Conservation (phyloP, 495 filamentous ascomycete genomes). For the Trichocladium uniseriatum region DNA sequence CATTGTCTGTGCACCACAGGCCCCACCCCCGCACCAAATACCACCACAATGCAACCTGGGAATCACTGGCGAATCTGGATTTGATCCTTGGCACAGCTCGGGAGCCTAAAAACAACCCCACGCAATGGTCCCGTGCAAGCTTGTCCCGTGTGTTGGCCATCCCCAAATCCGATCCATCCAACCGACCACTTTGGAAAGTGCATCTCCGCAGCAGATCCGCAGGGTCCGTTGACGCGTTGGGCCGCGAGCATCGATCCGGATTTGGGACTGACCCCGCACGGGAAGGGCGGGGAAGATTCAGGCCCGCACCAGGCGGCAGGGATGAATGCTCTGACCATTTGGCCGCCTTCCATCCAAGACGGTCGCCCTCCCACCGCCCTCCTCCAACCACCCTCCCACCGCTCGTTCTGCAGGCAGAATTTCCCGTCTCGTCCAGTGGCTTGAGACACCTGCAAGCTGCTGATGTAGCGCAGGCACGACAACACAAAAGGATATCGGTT, state of each 20-base stretch:
- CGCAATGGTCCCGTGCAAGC: not conserved
- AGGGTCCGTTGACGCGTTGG: too few relatives aligned
- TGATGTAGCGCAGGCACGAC: slow-evolving; percentile 1
- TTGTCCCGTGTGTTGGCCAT: too few relatives aligned
- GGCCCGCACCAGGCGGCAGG: not conserved
- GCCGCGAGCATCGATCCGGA: not conserved
- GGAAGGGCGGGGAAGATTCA: slow-evolving; percentile 4
- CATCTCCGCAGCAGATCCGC: not conserved
- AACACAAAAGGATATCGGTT: not conserved
- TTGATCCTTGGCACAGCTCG: not conserved
- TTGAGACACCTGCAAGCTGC: slow-evolving; percentile 3
- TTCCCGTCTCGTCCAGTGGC: too few relatives aligned
- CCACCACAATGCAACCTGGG: not conserved
- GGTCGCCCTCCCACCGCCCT: too few relatives aligned
- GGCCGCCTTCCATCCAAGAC: too few relatives aligned
- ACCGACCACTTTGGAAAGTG: not conserved
- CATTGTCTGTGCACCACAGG: too few relatives aligned
- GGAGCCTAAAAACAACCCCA: not conserved
- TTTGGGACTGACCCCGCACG: slow-evolving; percentile 3
- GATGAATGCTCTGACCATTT: too few relatives aligned
- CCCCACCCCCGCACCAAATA: too few relatives aligned
- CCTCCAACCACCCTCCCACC: not conserved
- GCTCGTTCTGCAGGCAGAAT: not conserved
- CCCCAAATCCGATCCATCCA: not conserved
- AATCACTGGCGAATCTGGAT: too few relatives aligned